These are phyloP conservation scores for Dunaliella sp. DNA, from an alignment of 139 green algal genomes.

Conservation along the genomic window DNA sequence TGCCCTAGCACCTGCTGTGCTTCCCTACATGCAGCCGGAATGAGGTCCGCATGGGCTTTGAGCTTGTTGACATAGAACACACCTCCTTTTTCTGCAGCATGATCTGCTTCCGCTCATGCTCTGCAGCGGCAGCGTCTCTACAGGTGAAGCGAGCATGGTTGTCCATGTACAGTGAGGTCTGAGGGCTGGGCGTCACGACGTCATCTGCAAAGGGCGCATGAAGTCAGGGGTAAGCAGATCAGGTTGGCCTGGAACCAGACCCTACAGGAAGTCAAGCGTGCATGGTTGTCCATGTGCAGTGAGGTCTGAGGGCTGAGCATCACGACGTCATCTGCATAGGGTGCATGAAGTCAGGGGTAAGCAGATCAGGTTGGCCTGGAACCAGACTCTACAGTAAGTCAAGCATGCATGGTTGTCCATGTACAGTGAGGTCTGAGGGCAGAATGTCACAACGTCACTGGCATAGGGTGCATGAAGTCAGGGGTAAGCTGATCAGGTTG, in stretches of 20 bases:
- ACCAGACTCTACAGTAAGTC: not conserved
- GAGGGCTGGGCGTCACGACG: not conserved
- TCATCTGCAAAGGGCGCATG: not conserved
- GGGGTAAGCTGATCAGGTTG: not conserved
- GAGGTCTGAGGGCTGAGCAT: not conserved
- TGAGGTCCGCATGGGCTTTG: too few relatives aligned
- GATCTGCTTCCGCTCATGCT: not conserved
- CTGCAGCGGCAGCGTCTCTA: slow-evolving; percentile 1
- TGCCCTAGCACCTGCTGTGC: too few relatives aligned
- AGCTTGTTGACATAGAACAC: not conserved
- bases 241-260: not conserved
- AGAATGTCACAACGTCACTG: not conserved
- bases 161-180: not conserved
- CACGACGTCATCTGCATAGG: not conserved
- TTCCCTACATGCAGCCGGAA: too few relatives aligned
- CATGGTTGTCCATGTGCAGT: not conserved
- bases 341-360: not conserved
- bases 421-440: not conserved
- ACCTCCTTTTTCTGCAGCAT: slow-evolving; percentile 4
- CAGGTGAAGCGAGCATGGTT: not conserved
- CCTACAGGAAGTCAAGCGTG: not conserved
- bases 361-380: not conserved
- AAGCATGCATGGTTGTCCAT: slow-evolving; percentile 1
- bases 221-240: not conserved
- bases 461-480: not conserved